A percentile compares a stretch with the other conserved stretches of the same genome.
Evolutionary conservation across 768 basidiomycete genomes (phyloP).

Genomic region (Imleria badia): DNA sequence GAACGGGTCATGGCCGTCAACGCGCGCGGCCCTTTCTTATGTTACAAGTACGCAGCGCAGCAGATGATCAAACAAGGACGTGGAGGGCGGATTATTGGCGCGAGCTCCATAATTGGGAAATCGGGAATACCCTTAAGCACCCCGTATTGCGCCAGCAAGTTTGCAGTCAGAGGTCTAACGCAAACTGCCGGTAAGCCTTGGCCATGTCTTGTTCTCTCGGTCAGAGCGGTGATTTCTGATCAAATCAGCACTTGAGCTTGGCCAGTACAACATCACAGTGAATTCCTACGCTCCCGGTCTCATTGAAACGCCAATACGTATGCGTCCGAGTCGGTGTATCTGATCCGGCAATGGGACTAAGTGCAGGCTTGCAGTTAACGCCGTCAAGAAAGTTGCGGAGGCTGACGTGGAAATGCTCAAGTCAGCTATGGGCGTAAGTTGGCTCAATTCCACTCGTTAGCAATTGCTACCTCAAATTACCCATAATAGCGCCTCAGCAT

Average conservation of each 20-base stretch:
- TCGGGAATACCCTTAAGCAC: background rate
- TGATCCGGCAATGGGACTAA: background rate
- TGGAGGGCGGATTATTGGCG: conserved; percentile 56
- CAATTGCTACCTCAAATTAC: background rate
- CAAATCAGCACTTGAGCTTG: conserved; percentile 29
- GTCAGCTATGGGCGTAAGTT: background rate
- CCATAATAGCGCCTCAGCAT: too few relatives aligned
- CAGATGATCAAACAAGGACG: conserved; percentile 55
- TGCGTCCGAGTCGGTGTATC: conserved; percentile 12
- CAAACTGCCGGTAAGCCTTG: conserved; percentile 36
- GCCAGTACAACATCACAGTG: conserved; percentile 35
- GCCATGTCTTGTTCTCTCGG: background rate
- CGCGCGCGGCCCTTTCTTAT: conserved; percentile 54
- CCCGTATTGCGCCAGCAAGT: conserved; percentile 37
- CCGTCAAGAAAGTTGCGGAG: too few relatives aligned
- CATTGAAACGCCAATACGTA: conserved; percentile 34
- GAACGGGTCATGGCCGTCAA: conserved; percentile 49
- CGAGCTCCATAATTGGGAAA: conserved; percentile 3
- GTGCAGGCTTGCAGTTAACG: too few relatives aligned
- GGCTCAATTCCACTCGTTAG: background rate
- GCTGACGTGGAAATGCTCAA: background rate
- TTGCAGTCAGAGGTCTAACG: conserved; percentile 38
- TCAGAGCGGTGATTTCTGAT: background rate
- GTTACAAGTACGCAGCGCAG: conserved; percentile 60
- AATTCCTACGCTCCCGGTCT: conserved; percentile 41